Base-by-base conservation (phyloP, 306 rosid genomes). In the Gynostemma pentaphyllum region DNA sequence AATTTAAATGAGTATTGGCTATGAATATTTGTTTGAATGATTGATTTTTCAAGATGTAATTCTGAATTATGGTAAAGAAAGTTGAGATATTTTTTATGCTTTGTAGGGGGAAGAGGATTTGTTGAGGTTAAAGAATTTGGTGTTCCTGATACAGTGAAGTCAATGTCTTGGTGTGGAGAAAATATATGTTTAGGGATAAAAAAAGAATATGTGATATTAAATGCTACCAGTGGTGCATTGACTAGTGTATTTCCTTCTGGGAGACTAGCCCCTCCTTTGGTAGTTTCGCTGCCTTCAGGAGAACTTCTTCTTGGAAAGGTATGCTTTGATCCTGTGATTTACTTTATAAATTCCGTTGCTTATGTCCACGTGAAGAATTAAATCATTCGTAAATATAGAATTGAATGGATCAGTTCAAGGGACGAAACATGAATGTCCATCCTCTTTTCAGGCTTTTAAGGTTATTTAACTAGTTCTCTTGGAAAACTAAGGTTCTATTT, bases 261-360 rank as follows among this genome's bases (percentile, higher is more conserved):
- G 52, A 84, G 99, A 70, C 68, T 94, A 0, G 97, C 97, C 0
- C 94, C 99, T 1, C 99, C 99, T 27, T 67, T 94, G 69, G 97
- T 88, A 3, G 84, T 86, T n/a, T 82, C 99, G 41, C 79, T 94
- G 39, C 95, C 95, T 19, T 83, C 97, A 0, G 99, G 99, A n/a
- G 94, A 94, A 66, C 90, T 94, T 75, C 99, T 94, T 70, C 97
- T 94, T 22, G 95, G 97, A 45, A 94, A 94, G 97, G 99, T 94
- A 68, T 64, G 71, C 2, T 72, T 42, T 18, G 34, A 5, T 59
- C 21, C 19, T 54, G 8, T 54, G 16, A 16, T 54, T 30, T 30
- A n/a, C 62, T 1, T n/a, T 30, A 15, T 53, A 29, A 16, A 28
- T 54, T 54, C 23, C 23, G 3, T 19, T 54, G 62, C 14, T 57